A percentile compares a stretch with the other conserved stretches of the same genome.
phyloP scores from a whole-genome alignment of 2,329 filamentous ascomycete species.

The Nothophaeocryptopus gaeumannii region DNA sequence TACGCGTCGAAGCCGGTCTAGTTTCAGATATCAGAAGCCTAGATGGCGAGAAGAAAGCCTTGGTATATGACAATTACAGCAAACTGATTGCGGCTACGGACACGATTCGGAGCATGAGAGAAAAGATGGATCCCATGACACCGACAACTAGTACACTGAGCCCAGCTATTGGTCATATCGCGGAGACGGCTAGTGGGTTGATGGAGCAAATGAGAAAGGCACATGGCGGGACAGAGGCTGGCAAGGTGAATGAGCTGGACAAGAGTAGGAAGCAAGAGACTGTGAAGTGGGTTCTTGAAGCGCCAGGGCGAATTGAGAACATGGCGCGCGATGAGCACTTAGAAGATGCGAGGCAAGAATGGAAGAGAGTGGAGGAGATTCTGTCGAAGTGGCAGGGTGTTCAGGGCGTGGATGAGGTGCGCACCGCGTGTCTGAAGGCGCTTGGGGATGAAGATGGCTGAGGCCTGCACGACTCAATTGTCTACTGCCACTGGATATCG shows the following conservation, averaged over 20 bases:
- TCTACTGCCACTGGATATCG: no score
- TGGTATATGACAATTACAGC: conserved; percentile 98
- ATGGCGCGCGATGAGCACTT: conserved; percentile 59
- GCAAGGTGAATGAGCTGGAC: conserved; percentile 34
- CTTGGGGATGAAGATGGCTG: conserved; percentile 9
- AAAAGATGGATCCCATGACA: conserved; percentile 75
- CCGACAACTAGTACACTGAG: conserved; percentile 71
- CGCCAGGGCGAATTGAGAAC: conserved; percentile 57
- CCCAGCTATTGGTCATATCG: conserved; percentile 72
- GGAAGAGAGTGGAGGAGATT: conserved; percentile 41
- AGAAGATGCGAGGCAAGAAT: conserved; percentile 58
- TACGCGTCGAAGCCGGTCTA: conserved; percentile 68
- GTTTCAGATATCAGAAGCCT: conserved; percentile 78
- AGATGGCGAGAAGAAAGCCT: conserved; percentile 91
- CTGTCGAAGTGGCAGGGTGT: conserved; percentile 47
- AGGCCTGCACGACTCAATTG: background rate
- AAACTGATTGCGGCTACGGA: conserved; percentile 96
- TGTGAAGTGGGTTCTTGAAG: conserved; percentile 61
- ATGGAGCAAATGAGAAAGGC: conserved; percentile 38
- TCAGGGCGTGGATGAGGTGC: conserved; percentile 42
- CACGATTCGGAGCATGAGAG: conserved; percentile 85
- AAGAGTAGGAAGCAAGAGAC: conserved; percentile 51
- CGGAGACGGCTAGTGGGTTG: conserved; percentile 53
- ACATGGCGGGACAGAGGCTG: conserved; percentile 23
- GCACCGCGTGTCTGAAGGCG: conserved; percentile 36